Percentiles rank a stretch among this genome's conserved stretches.
Conservation (phyloP, 371 early-diverging fungal genomes). For the Apophysomyces sp. region DNA sequence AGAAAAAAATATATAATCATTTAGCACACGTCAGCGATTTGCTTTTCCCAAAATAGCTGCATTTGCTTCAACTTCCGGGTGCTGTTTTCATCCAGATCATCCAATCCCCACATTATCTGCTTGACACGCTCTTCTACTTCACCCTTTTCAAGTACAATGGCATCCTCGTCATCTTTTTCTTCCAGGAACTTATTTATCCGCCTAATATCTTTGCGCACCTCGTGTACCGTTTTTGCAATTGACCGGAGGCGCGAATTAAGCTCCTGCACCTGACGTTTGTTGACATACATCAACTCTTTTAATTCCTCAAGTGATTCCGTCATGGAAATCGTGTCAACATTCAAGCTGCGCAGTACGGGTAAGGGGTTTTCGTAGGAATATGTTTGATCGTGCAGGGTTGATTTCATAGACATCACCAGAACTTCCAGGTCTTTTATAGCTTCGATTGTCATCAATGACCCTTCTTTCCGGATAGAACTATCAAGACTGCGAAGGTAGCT, state of each 20-base stretch:
- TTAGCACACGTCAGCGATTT: neutral
- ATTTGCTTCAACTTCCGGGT: conserved; percentile 24
- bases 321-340: conserved; percentile 8
- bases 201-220: conserved; percentile 14
- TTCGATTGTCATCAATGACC: conserved; percentile 9
- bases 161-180: conserved; percentile 20
- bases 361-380: conserved; percentile 7
- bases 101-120: conserved; percentile 55
- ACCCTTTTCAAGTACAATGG: conserved; percentile 12
- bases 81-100: conserved; percentile 44
- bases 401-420: neutral
- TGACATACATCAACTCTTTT: conserved; percentile 20
- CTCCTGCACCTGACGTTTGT: conserved; percentile 19
- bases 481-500: conserved; percentile 12
- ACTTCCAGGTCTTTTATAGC: conserved; percentile 9
- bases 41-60: conserved; percentile 5
- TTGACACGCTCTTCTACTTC: conserved; percentile 38
- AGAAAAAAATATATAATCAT: neutral
- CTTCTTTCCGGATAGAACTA: conserved; percentile 10
- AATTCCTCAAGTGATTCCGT: conserved; percentile 15
- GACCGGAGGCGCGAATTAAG: conserved; percentile 7
- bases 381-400: neutral
- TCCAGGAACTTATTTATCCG: neutral
- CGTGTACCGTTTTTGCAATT: conserved; percentile 19
- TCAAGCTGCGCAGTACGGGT: conserved; percentile 1